Conservation (phyloP, 768 basidiomycete species). For the Tricholoma hemisulphureum region DNA sequence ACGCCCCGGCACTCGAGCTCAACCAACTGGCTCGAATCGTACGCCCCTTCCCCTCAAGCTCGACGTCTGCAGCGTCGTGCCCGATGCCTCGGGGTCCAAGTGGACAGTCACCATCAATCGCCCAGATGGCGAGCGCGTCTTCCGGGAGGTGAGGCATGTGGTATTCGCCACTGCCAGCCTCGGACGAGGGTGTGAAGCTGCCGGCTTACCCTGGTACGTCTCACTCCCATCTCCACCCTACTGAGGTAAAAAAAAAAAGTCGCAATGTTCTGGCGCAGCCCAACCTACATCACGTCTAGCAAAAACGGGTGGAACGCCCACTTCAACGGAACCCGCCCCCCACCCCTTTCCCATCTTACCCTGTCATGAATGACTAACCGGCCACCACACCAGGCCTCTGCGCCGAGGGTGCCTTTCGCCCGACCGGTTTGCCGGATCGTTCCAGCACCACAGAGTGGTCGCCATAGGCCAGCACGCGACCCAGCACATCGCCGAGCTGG, state of each 20-base stretch:
- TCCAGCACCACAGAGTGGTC: constrained; percentile 37
- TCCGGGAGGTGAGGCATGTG: constrained; percentile 46
- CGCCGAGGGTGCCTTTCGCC: constrained; percentile 47
- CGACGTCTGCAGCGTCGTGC: constrained; percentile 49
- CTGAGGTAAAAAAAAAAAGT: constrained; percentile 37
- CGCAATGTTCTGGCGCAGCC: constrained; percentile 57
- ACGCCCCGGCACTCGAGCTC: constrained; percentile 56
- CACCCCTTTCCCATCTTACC: too few species aligned
- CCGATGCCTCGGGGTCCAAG: constrained; percentile 29
- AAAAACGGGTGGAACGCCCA: constrained; percentile 20
- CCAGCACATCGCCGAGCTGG: constrained; percentile 48
- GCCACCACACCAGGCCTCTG: constrained; percentile 42
- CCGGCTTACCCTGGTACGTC: constrained; percentile 43
- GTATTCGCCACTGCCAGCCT: constrained; percentile 58
- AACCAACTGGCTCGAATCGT: constrained; percentile 70
- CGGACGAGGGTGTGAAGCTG: constrained; percentile 35
- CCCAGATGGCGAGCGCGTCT: constrained; percentile 34
- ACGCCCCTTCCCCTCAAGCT: constrained; percentile 59
- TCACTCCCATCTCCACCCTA: neutral
- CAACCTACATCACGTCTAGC: constrained; percentile 27
- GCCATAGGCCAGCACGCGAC: constrained; percentile 31
- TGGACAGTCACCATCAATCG: constrained; percentile 46
- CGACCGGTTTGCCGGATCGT: constrained; percentile 48
- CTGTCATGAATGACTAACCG: too few species aligned
- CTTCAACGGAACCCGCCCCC: constrained; percentile 18